Evolutionary conservation across 345 rosid genomes (phyloP).

Genomic region (Pseudoturritis turrita): DNA sequence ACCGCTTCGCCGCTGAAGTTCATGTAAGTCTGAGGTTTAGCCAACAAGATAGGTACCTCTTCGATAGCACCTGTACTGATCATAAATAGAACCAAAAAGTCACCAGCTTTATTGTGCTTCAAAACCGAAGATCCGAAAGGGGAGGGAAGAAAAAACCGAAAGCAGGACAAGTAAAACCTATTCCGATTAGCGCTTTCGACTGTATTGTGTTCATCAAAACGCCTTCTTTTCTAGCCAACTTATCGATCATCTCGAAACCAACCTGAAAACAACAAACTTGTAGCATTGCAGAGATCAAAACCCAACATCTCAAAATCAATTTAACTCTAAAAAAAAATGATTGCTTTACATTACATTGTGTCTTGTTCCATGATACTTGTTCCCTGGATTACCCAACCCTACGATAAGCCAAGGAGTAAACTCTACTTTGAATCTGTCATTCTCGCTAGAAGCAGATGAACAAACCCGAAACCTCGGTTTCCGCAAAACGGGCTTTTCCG

Average conservation of each 20-base stretch:
- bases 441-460: conserved; percentile 39
- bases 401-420: conserved; percentile 91
- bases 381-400: conserved; percentile 96
- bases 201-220: conserved; percentile 75
- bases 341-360: conserved; percentile 62
- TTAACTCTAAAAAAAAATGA: neutral
- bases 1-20: conserved; percentile 94
- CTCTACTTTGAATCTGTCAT: conserved; percentile 52
- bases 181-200: conserved; percentile 83
- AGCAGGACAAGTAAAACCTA: conserved; percentile 51
- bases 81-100: conserved; percentile 33
- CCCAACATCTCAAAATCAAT: neutral
- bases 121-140: neutral
- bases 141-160: neutral
- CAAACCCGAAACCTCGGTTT: conserved; percentile 41
- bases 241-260: conserved; percentile 91
- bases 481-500: conserved; percentile 23
- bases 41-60: conserved; percentile 81
- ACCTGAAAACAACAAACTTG: conserved; percentile 42
- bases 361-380: conserved; percentile 86
- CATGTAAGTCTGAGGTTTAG: conserved; percentile 91
- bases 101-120: conserved; percentile 10
- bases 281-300: neutral
- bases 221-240: conserved; percentile 54
- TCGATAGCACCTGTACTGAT: conserved; percentile 79